Percentiles rank a stretch among this genome's conserved stretches.
These are phyloP conservation scores for Camellia granthamiana DNA, from an alignment of 148 eudicot genomes.

Conservation along the genomic window DNA sequence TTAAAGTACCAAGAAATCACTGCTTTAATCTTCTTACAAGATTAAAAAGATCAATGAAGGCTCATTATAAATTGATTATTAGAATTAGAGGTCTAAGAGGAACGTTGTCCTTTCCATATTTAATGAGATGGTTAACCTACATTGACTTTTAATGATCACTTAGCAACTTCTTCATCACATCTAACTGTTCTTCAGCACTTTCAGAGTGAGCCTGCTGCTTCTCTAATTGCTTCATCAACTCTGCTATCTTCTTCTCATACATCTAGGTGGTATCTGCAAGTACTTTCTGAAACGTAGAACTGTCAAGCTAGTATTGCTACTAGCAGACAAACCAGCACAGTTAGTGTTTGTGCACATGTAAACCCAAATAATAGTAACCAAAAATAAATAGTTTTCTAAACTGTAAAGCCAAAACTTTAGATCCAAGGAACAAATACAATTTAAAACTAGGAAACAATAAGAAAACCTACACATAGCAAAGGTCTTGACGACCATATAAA, in stretches of 20 bases:
- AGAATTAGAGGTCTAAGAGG: background rate
- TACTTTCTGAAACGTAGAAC: constrained; percentile 57
- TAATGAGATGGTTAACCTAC: constrained; percentile 46
- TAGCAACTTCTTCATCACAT: constrained; percentile 46
- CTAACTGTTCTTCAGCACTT: constrained; percentile 51
- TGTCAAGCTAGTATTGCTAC: constrained; percentile 75
- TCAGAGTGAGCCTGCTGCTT: constrained; percentile 42
- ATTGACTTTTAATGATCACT: constrained; percentile 53
- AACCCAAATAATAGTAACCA: background rate
- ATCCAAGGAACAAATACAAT: background rate
- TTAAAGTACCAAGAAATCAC: background rate
- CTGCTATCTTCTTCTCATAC: constrained; percentile 80
- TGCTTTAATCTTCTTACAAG: background rate
- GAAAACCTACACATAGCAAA: background rate
- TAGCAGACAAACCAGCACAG: constrained; percentile 28
- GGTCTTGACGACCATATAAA: background rate
- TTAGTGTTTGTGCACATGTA: constrained; percentile 5
- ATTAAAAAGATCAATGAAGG: background rate
- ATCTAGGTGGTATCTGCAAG: constrained; percentile 78
- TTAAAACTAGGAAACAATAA: background rate
- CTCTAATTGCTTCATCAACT: constrained; percentile 67
- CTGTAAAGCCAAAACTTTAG: background rate
- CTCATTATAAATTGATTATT: background rate
- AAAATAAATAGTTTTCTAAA: background rate
- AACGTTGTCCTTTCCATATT: background rate